Evolutionary conservation across 2,329 filamentous ascomycete species (phyloP), one percentile per base, ranked within the genome.

Genomic region (Aschersonia sp.): DNA sequence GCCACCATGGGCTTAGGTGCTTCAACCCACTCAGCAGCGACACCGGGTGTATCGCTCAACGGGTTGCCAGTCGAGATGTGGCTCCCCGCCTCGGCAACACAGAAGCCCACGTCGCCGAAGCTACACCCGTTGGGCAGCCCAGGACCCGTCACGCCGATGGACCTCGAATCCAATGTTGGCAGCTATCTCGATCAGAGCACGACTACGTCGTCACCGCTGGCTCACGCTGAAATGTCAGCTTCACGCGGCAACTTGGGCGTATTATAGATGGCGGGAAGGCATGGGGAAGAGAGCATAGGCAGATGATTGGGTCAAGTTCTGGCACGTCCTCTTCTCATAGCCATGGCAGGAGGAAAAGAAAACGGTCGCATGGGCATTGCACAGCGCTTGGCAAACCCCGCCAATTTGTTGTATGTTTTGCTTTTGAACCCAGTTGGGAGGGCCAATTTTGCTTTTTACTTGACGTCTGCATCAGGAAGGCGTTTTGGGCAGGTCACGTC

Each of bases 131-230:
- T 78, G 9, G 74, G 75, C 3, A 79, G 76, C 50, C 76, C 77
- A 0, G 77, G 77, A 0, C 76, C 77, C 0, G 76, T 81, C 10
- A 81, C 78, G 1, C 77, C 78, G 1, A 78, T 81, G 68, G 74
- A 77, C 20, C 59, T 82, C 40, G 70, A 68, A 28, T 58, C 64
- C 0, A 57, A 61, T 10, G 61, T 60, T 7, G 60, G 61, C 40
- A 65, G 66, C 31, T 69, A 74, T 40, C 57, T 70, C 30, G 54
- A 58, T 40, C 51, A 32, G n/a, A 51, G 48, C 3, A 47, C 47
- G 7, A 48, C 40, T 31, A 10, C 31, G 0, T 40, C 46, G 12
- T 43, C 43, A 32, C 29, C 44, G 41, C 12, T 44, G 5, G 38
- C 47, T 4, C 48, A 44, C 35, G 35, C 7, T 38, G 35, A 43